Base-by-base conservation (phyloP, 306 rosid species). In the Vicia faba region DNA sequence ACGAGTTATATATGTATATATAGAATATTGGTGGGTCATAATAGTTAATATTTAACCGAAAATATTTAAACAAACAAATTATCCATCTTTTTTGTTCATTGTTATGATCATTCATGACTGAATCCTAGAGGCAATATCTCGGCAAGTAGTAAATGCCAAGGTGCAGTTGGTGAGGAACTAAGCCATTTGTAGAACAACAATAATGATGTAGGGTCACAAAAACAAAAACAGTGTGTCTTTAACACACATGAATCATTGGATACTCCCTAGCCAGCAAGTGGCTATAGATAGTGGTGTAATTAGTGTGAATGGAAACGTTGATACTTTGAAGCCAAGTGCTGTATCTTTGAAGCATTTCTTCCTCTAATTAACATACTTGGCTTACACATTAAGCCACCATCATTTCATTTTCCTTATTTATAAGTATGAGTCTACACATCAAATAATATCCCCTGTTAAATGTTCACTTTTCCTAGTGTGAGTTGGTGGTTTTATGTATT, bases 311-410 rank as follows among this genome's bases (percentile, higher is more conserved):
- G 73, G 72, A 75, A 67, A 45, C 5, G 25, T 31, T 66, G 64
- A 57, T 48, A 33, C 82, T 75, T 81, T 62, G 69, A 82, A 61
- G 61, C 62, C 66, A 64, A 63, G 71, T 49, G 64, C 66, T 75
- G 81, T 84, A 74, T 71, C 56, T 78, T 80, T 64, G 54, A 84
- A 84, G 88, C 82, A 74, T 79, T 75, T 63, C 2, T 56, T 45
- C 63, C 48, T 45, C 68, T 65, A 19, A 71, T 75, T 66, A 76
- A 40, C 91, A 85, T 75, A 75, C 95, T 82, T 88, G 70, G 64
- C 88, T 82, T 86, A 10, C 80, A 86, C 83, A 82, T 74, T 36
- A 88, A 86, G 88, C 85, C 68, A 58, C 49, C 82, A 88, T 88
- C 81, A 88, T 86, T 83, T 66, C 83, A 76, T 20, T 20, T 20